These are phyloP conservation scores for Exophiala alcalophila DNA, from an alignment of 2,329 filamentous ascomycete species.

Conservation along the genomic window DNA sequence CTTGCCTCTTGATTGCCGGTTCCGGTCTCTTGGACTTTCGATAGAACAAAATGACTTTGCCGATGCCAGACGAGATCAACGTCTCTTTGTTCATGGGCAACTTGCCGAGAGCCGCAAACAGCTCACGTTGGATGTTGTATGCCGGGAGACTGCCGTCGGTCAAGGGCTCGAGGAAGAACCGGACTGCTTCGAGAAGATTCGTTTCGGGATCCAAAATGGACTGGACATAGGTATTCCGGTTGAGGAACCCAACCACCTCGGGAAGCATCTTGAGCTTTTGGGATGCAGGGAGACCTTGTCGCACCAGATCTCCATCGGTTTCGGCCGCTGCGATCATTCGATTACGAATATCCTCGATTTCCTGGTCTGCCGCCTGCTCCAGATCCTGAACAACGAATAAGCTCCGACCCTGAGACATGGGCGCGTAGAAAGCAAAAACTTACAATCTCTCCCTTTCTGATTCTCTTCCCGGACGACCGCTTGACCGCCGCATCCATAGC, in stretches of 20 bases:
- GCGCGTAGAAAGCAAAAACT: conserved; percentile 39
- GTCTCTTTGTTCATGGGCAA: conserved; percentile 89
- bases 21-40: conserved; percentile 91
- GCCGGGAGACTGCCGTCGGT: conserved; percentile 91
- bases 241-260: conserved; percentile 82
- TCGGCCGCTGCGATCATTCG: conserved; percentile 89
- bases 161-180: conserved; percentile 94
- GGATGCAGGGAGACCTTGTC: conserved; percentile 74
- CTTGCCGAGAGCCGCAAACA: conserved; percentile 75
- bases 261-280: conserved; percentile 93
- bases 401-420: too few relatives aligned
- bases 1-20: conserved; percentile 84
- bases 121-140: conserved; percentile 94
- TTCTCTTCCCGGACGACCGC: conserved; percentile 67
- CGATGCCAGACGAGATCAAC: conserved; percentile 85
- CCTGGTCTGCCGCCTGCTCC: conserved; percentile 83
- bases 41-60: conserved; percentile 95
- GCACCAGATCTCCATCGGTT: conserved; percentile 78
- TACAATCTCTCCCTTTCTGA: conserved; percentile 85
- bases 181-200: conserved; percentile 90
- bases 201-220: conserved; percentile 90
- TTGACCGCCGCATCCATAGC: conserved; percentile 87
- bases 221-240: conserved; percentile 77
- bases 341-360: conserved; percentile 81
- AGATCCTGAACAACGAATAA: conserved; percentile 69